A percentile compares a stretch with the other conserved stretches of the same genome.
phyloP scores from a whole-genome alignment of 495 filamentous ascomycete genomes.

The Penicillium steckii region DNA sequence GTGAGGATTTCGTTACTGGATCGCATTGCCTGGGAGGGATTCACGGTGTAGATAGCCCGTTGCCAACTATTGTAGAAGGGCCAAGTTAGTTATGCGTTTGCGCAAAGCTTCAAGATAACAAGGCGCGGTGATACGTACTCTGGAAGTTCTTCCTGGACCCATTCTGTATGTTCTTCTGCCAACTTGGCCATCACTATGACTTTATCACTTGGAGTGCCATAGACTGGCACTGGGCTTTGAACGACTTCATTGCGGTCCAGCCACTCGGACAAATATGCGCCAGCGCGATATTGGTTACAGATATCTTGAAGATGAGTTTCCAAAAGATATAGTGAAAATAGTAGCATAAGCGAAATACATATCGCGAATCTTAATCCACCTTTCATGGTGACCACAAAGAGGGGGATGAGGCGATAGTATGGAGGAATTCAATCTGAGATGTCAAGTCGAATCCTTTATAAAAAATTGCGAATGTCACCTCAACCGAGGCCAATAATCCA shows the following conservation, averaged over 20 bases:
- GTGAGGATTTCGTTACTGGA: constrained; percentile 37
- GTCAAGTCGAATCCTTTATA: background rate
- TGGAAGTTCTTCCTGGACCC: constrained; percentile 58
- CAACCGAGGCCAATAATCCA: background rate
- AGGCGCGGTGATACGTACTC: constrained; percentile 31
- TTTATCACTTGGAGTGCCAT: constrained; percentile 31
- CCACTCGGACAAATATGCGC: constrained; percentile 40
- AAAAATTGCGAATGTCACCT: background rate
- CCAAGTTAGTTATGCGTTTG: background rate
- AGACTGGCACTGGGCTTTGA: constrained; percentile 4
- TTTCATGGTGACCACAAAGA: constrained; percentile 34
- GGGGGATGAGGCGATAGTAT: background rate
- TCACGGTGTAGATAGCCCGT: constrained; percentile 63
- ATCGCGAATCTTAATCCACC: constrained; percentile 35
- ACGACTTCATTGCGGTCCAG: constrained; percentile 20
- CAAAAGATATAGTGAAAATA: constrained; percentile 37
- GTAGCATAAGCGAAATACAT: constrained; percentile 27
- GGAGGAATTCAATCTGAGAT: background rate
- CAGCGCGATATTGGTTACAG: constrained; percentile 45
- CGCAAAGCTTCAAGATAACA: background rate
- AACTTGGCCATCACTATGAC: constrained; percentile 60
- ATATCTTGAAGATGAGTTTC: constrained; percentile 39
- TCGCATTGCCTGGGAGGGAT: constrained; percentile 53
- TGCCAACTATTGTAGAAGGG: constrained; percentile 41
- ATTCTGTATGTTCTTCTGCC: constrained; percentile 55